Percentiles rank a stretch among this genome's conserved stretches.
These are phyloP conservation scores for Fusarium newnesense DNA, from an alignment of 2,329 filamentous ascomycete species.

Conservation along the genomic window DNA sequence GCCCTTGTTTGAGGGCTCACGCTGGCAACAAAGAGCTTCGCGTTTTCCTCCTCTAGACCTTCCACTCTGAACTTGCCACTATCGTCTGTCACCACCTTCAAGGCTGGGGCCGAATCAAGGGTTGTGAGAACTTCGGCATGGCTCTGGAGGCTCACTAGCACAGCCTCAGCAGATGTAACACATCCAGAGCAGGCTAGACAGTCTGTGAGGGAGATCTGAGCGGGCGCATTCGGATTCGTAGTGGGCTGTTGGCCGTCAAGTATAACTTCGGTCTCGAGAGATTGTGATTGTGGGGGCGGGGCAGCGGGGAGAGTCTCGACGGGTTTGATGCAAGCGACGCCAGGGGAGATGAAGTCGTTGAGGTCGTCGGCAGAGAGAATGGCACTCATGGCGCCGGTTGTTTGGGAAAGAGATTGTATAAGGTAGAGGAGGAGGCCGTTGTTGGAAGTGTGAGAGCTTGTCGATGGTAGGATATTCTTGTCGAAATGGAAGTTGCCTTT, in stretches of 20 bases:
- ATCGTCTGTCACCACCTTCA: constrained; percentile 52
- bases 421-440: neutral
- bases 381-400: constrained; percentile 78
- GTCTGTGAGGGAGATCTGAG: constrained; percentile 95
- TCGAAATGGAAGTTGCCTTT: constrained; percentile 9
- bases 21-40: constrained; percentile 88
- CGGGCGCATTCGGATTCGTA: constrained; percentile 71
- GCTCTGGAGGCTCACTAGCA: constrained; percentile 94
- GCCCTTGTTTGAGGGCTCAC: constrained; percentile 92
- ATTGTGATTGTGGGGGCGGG: constrained; percentile 44
- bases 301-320: constrained; percentile 86
- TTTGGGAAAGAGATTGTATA: neutral
- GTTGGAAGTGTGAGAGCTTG: constrained; percentile 7
- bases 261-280: constrained; percentile 82
- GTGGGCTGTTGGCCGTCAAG: constrained; percentile 81
- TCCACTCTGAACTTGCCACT: constrained; percentile 54
- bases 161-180: constrained; percentile 95
- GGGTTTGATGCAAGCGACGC: constrained; percentile 97
- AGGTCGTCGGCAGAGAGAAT: constrained; percentile 97
- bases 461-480: constrained; percentile 8
- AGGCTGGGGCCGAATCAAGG: constrained; percentile 73
- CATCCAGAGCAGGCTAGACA: constrained; percentile 98
- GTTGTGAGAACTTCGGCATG: constrained; percentile 89
- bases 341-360: constrained; percentile 98
- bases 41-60: constrained; percentile 67